Evolutionary conservation across 257 asterid genomes (phyloP).

Genomic region (Solanum raphanifolium): DNA sequence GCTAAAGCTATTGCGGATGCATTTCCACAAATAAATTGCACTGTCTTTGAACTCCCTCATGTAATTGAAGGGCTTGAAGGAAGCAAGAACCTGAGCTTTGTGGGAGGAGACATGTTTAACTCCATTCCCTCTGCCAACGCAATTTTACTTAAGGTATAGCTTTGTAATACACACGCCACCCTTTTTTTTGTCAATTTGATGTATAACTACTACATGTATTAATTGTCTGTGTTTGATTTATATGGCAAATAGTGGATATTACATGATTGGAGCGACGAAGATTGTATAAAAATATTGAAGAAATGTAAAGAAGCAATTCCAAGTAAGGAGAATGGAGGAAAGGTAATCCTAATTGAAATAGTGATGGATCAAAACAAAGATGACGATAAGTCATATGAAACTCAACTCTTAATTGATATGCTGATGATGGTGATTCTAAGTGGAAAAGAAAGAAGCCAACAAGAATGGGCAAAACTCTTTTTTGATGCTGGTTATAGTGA

Average conservation of each 20-base stretch:
- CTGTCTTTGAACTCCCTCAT: conserved; percentile 4
- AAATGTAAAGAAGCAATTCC: conserved; percentile 14
- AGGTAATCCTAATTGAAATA: neutral
- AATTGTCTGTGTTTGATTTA: too few species aligned
- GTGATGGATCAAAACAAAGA: neutral
- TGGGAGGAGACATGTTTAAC: conserved; percentile 10
- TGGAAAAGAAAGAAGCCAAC: neutral
- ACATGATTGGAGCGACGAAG: neutral
- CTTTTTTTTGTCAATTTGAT: too few species aligned
- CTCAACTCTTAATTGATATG: neutral
- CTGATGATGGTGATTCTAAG: neutral
- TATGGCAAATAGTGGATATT: neutral
- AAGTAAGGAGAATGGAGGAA: conserved; percentile 4
- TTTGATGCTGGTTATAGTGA: neutral
- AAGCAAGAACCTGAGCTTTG: neutral
- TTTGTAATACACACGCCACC: too few species aligned
- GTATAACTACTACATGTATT: too few species aligned
- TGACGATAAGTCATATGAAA: neutral
- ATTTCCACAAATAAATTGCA: conserved; percentile 4
- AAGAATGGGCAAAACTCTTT: neutral
- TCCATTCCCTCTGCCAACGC: conserved; percentile 17
- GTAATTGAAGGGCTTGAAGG: conserved; percentile 2
- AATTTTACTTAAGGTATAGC: conserved; percentile 4
- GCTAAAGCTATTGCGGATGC: neutral
- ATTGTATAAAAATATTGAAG: neutral